Conservation (phyloP, 1,284 basidiomycete species). For the Puccinia hordei region DNA sequence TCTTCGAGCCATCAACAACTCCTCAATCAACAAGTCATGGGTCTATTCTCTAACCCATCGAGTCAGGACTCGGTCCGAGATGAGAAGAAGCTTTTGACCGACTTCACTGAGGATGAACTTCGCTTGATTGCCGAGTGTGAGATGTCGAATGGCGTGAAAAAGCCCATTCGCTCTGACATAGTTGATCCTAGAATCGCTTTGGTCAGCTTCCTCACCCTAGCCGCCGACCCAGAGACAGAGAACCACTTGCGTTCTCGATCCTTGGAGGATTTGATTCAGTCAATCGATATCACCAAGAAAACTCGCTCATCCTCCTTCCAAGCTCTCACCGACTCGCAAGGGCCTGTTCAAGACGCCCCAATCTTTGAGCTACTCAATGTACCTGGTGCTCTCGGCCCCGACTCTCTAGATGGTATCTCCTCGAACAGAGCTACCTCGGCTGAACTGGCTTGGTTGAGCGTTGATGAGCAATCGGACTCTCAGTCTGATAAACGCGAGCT, state of each 20-base stretch:
- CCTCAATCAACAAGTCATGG: slow-evolving; percentile 23
- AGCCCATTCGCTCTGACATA: not conserved
- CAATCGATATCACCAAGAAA: slow-evolving; percentile 25
- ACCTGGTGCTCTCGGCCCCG: slow-evolving; percentile 17
- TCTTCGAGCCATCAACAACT: not conserved
- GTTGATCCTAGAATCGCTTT: slow-evolving; percentile 31
- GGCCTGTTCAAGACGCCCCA: not conserved
- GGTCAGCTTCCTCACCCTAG: slow-evolving; percentile 31
- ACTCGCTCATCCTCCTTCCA: not conserved
- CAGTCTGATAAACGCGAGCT: slow-evolving; percentile 3
- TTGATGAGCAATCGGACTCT: slow-evolving; percentile 12
- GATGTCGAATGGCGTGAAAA: not conserved
- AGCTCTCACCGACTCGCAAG: not conserved
- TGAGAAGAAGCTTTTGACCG: not conserved
- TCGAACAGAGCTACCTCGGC: too few species aligned
- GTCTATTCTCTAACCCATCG: too few species aligned
- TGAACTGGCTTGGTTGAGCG: slow-evolving; percentile 40
- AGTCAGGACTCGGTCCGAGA: not conserved
- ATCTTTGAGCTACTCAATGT: slow-evolving; percentile 29
- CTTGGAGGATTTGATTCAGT: slow-evolving; percentile 30
- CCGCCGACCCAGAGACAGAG: slow-evolving; percentile 31
- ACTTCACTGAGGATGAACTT: slow-evolving; percentile 37
- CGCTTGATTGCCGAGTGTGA: slow-evolving; percentile 31
- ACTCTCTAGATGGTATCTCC: not conserved
- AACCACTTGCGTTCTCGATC: slow-evolving; percentile 14